phyloP scores from a whole-genome alignment of 2,329 filamentous ascomycete genomes.

The Pestalotiopsis sp. region DNA sequence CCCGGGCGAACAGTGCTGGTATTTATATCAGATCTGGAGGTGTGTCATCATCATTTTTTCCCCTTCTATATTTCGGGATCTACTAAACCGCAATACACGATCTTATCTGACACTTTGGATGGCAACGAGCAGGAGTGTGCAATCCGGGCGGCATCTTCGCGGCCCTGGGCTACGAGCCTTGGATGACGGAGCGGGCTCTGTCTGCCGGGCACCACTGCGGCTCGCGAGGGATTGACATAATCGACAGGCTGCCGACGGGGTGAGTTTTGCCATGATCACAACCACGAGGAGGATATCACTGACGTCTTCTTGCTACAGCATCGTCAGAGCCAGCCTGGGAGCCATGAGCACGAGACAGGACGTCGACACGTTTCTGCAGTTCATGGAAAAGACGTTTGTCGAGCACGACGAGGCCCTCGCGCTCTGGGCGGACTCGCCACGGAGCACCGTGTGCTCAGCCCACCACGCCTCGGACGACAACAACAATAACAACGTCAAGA shows the following conservation, averaged over 20 bases:
- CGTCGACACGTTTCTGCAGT: constrained; percentile 50
- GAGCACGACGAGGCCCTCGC: constrained; percentile 16
- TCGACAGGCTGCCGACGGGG: constrained; percentile 58
- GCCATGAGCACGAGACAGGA: constrained; percentile 62
- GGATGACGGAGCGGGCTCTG: constrained; percentile 57
- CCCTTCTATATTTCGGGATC: background rate
- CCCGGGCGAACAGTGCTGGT: constrained; percentile 52
- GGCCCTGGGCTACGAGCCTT: constrained; percentile 52
- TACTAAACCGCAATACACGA: background rate
- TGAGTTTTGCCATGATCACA: constrained; percentile 27
- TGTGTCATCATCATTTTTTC: constrained; percentile 21
- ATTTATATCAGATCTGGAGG: constrained; percentile 65
- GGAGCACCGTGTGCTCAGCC: constrained; percentile 6
- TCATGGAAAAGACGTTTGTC: constrained; percentile 44
- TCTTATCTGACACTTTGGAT: background rate
- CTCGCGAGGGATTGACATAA: constrained; percentile 52
- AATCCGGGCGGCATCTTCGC: constrained; percentile 50
- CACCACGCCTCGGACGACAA: background rate
- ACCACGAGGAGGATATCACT: background rate
- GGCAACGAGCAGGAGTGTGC: constrained; percentile 43
- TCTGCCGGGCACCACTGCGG: constrained; percentile 62
- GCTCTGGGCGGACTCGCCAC: background rate
- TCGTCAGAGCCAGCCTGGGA: constrained; percentile 63
- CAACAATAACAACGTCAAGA: background rate
- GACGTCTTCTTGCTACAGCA: constrained; percentile 35